These are phyloP conservation scores for Calonectria pteridis DNA, from an alignment of 2,329 filamentous ascomycete genomes.

Conservation along the genomic window DNA sequence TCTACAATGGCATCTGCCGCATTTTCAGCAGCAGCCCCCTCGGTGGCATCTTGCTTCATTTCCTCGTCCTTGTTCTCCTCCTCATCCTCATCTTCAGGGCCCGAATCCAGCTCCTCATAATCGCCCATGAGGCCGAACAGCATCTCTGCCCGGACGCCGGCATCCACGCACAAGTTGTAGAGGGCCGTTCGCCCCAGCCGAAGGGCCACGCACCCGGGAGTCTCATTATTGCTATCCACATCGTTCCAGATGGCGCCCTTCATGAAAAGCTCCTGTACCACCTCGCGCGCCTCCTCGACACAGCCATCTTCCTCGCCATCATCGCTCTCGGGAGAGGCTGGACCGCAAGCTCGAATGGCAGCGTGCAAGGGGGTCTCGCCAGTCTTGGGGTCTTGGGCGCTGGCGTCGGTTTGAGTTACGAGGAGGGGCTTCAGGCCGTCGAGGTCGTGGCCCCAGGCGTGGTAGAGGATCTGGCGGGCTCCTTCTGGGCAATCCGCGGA, in stretches of 20 bases:
- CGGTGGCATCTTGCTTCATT: constrained; percentile 60
- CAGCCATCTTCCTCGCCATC: constrained; percentile 53
- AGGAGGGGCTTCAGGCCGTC: constrained; percentile 77
- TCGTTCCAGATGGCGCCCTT: constrained; percentile 99
- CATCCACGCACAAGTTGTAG: constrained; percentile 88
- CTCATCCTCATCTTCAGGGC: constrained; percentile 62
- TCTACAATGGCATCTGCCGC: constrained; percentile 48
- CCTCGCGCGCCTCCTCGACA: constrained; percentile 73
- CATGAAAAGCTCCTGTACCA: constrained; percentile 82
- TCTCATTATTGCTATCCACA: constrained; percentile 86
- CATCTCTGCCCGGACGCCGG: constrained; percentile 91
- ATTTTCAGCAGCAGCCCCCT: constrained; percentile 49
- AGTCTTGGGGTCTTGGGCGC: constrained; percentile 85
- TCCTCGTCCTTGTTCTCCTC: constrained; percentile 63
- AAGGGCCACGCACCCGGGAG: constrained; percentile 87
- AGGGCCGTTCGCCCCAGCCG: constrained; percentile 76
- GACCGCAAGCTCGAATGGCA: constrained; percentile 82
- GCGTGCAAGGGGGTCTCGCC: constrained; percentile 91
- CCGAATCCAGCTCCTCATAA: constrained; percentile 79
- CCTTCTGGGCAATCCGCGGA: constrained; percentile 64
- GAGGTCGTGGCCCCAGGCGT: constrained; percentile 72
- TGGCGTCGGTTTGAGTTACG: constrained; percentile 72
- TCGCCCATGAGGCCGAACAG: constrained; percentile 85
- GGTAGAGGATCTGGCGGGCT: constrained; percentile 64
- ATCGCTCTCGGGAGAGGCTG: constrained; percentile 44